Conservation (phyloP, 352 stramenopile species). For the Globisporangium abappressorium region DNA sequence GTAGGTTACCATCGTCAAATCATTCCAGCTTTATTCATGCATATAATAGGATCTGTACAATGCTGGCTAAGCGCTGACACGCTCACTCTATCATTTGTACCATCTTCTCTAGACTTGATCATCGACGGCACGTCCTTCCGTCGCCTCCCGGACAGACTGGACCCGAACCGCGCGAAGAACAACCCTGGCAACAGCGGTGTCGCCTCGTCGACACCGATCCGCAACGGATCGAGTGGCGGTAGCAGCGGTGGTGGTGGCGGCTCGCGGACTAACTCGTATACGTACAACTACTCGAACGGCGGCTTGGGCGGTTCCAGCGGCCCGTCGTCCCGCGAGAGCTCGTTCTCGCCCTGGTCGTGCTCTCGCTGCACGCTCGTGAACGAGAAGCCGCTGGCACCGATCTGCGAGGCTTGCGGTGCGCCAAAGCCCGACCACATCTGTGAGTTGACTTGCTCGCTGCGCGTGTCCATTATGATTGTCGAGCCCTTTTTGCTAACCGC, state of each 20-base stretch:
- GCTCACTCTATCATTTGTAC: not conserved
- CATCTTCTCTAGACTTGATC: conserved; percentile 53
- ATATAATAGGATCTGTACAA: not conserved
- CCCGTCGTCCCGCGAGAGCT: conserved; percentile 42
- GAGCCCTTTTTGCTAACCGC: not conserved
- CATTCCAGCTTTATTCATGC: not conserved
- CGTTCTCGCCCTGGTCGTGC: conserved; percentile 71
- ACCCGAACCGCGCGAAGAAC: conserved; percentile 33
- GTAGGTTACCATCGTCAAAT: conserved; percentile 28
- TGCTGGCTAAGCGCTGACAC: not conserved
- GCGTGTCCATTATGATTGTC: not conserved
- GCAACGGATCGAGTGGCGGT: conserved; percentile 13
- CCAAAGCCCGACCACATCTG: conserved; percentile 64
- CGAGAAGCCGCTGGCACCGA: conserved; percentile 64
- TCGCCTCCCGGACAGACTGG: conserved; percentile 62
- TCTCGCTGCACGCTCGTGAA: conserved; percentile 75
- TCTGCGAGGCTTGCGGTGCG: conserved; percentile 70
- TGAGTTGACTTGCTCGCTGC: conserved; percentile 25
- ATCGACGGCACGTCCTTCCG: conserved; percentile 80
- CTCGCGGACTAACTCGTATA: conserved; percentile 33
- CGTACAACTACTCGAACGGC: conserved; percentile 42
- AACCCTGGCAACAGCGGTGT: conserved; percentile 20
- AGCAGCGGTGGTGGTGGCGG: conserved; percentile 5
- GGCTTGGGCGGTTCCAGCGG: conserved; percentile 24
- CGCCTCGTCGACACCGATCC: conserved; percentile 25